A percentile compares a stretch with the other conserved stretches of the same genome.
These are phyloP conservation scores for Mrakia gelida DNA, from an alignment of 768 basidiomycete species.

Conservation along the genomic window DNA sequence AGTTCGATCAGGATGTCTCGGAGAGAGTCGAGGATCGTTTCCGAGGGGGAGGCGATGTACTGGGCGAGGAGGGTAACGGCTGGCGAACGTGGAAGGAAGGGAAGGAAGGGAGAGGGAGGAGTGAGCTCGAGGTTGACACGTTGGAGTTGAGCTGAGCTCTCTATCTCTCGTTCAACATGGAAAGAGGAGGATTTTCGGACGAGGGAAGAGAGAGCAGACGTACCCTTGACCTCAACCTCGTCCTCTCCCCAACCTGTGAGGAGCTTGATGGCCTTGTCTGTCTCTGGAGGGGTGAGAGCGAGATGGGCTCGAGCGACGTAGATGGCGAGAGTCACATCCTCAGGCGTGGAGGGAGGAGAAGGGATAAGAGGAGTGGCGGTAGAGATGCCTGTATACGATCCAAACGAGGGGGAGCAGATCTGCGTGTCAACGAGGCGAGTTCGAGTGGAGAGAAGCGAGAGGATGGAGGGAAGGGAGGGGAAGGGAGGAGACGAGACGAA, in stretches of 20 bases:
- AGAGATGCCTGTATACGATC: conserved; percentile 18
- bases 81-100: conserved; percentile 23
- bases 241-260: conserved; percentile 38
- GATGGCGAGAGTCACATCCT: conserved; percentile 39
- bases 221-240: conserved; percentile 3
- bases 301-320: conserved; percentile 76
- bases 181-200: no score
- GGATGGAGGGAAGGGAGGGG: conserved; percentile 55
- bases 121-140: conserved; percentile 10
- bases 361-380: conserved; percentile 26
- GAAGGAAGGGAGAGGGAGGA: conserved; percentile 30
- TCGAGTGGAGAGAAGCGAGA: background rate
- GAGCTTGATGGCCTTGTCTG: conserved; percentile 58
- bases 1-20: conserved; percentile 82
- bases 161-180: background rate
- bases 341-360: background rate
- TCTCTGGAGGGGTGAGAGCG: conserved; percentile 59
- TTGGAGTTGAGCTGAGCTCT: background rate
- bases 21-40: conserved; percentile 64
- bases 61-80: conserved; percentile 71
- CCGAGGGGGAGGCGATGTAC: conserved; percentile 51
- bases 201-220: conserved; percentile 25
- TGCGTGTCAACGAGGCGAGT: conserved; percentile 52
- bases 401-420: conserved; percentile 46
- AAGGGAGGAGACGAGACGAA: conserved; percentile 56